Base-by-base conservation (phyloP, 169 alveolate species). In the Sarcocystis neurona region DNA sequence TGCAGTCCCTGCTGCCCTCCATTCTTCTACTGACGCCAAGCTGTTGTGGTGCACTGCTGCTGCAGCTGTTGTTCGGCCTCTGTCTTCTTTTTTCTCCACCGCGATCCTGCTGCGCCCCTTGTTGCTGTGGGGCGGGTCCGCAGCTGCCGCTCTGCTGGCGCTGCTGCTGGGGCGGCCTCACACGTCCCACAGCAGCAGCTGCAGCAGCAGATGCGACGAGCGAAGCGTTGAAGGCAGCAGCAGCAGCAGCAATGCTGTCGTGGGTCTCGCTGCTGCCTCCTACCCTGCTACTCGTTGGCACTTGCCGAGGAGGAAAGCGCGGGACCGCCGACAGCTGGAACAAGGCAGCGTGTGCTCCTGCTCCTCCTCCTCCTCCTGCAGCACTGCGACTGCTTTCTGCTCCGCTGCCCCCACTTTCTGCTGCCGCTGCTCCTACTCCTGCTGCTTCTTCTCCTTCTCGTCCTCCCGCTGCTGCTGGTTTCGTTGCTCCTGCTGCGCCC, bases 221-320 rank as follows among this genome's bases (percentile, higher is more conserved):
- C 32, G 82, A 10, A 27, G 34, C 82, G 82, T 72, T 72, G 43
- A 72, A 32, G 8, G 82, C 82, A 6, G 82, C 82, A n/a, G 82
- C 82, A 12, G 82, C 82, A 0, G 82, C 82, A 2, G 82, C 82
- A 6, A 53, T 72, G 56, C 41, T 23, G 82, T 72, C 82, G 34
- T 23, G 47, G 56, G 58, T 56, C 82, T 72, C 82, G 75, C 75
- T n/a, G 75, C 46, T 15, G 43, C 41, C 75, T 1, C 41, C 82
- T 5, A 53, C 6, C 34, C 43, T 32, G 39, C 56, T 39, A 53
- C 48, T 3, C 39, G 82, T 72, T 27, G 39, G 53, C 39, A 72
- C 56, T 23, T 72, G 34, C 56, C 41, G 82, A 18, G 82, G 82
- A 43, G n/a, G n/a, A n/a, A n/a, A 72, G 41, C 20, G 82, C 82